Evolutionary conservation across 208 protist species (phyloP), one percentile per base, ranked within the genome.

Genomic region (Acanthamoeba healyi): DNA sequence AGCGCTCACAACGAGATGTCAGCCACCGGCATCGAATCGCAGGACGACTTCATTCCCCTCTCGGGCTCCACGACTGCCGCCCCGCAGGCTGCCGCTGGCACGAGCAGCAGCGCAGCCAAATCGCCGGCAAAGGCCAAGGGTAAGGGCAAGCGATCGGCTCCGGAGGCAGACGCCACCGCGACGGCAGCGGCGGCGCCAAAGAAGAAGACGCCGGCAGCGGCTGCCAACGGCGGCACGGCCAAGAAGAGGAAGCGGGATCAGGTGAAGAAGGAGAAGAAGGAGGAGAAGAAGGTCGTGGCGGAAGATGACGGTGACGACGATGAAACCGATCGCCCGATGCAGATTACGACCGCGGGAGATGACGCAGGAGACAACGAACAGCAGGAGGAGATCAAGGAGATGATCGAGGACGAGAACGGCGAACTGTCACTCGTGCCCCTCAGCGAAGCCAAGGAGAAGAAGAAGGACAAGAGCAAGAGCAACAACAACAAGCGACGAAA

Each of bases 301-400:
- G 38, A 6, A 4, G 26, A 79, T 7, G 7, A 5, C 10, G 70
- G 7, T 9, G 38, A 79, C 9, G 70, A 38, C n/a, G 58, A 26
- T 34, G n/a, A n/a, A n/a, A n/a, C n/a, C n/a, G n/a, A n/a, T n/a
- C n/a, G n/a, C n/a, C n/a, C n/a, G n/a, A n/a, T n/a, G n/a, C n/a
- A n/a, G n/a, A n/a, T n/a, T n/a, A n/a, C n/a, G n/a, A n/a, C n/a
- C n/a, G n/a, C n/a, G n/a, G n/a, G n/a, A n/a, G n/a, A n/a, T n/a
- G n/a, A n/a, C n/a, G n/a, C n/a, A n/a, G n/a, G n/a, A n/a, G n/a
- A n/a, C n/a, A n/a, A n/a, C n/a, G n/a, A n/a, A n/a, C n/a, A n/a
- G n/a, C 58, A 67, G 22, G 58, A 67, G n/a, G 58, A 67, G n/a
- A 67, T 67, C n/a, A 67, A 67, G 58, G 58, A 67, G 58, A 29